Conservation (phyloP, 352 stramenopile genomes). For the Phytophthora quininea region DNA sequence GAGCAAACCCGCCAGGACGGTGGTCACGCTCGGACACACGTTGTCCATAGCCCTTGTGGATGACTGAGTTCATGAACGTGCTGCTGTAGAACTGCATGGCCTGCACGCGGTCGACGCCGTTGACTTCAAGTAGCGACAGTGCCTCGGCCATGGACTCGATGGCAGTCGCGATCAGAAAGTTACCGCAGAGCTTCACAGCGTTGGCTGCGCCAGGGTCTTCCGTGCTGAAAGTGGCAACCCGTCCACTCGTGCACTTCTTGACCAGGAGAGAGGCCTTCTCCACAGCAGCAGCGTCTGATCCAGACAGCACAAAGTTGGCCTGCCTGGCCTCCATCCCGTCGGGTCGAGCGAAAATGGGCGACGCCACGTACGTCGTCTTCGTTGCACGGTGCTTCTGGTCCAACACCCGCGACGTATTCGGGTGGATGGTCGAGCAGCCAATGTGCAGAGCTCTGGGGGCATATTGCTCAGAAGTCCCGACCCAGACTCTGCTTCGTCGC, state of each 20-base stretch:
- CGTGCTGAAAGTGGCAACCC: constrained; percentile 58
- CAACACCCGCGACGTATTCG: constrained; percentile 56
- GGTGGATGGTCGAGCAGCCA: constrained; percentile 77
- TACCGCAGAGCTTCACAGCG: constrained; percentile 80
- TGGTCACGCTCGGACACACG: constrained; percentile 81
- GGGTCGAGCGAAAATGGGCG: constrained; percentile 75
- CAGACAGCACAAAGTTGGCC: constrained; percentile 65
- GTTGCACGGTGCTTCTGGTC: constrained; percentile 39
- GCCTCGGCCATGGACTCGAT: constrained; percentile 83
- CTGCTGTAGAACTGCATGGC: constrained; percentile 80
- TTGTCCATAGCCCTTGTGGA: constrained; percentile 84
- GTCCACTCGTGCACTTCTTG: constrained; percentile 40
- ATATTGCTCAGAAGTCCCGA: constrained; percentile 50
- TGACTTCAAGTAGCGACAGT: constrained; percentile 66
- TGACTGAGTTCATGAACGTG: constrained; percentile 84
- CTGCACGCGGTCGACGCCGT: constrained; percentile 74
- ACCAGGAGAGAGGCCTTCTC: constrained; percentile 44
- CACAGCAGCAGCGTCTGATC: constrained; percentile 43
- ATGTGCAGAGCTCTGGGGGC: constrained; percentile 50
- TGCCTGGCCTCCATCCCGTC: constrained; percentile 75
- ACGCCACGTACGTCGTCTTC: constrained; percentile 49
- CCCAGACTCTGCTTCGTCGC: constrained; percentile 19
- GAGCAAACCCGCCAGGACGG: constrained; percentile 66
- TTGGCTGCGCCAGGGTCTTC: constrained; percentile 70
- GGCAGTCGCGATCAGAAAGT: constrained; percentile 81